A percentile compares a stretch with the other conserved stretches of the same genome.
phyloP scores from a whole-genome alignment of 2,329 filamentous ascomycete species.

The Alternaria alternata region DNA sequence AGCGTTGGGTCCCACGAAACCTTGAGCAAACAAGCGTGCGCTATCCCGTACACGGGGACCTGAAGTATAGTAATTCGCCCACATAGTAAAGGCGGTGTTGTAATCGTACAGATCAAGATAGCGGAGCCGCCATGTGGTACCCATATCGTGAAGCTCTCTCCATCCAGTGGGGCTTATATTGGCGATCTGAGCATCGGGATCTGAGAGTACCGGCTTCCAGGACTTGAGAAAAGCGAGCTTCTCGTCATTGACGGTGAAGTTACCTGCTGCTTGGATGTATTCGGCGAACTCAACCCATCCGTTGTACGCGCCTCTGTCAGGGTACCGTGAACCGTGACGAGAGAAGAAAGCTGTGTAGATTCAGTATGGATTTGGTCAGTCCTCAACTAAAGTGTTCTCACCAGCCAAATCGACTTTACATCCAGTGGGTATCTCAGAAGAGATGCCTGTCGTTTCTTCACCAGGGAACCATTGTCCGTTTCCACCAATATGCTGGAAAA shows the following conservation, averaged over 20 bases:
- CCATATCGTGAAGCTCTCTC: conserved; percentile 67
- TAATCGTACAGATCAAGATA: conserved; percentile 61
- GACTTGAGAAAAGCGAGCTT: conserved; percentile 63
- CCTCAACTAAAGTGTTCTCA: neutral
- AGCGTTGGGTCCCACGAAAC: conserved; percentile 67
- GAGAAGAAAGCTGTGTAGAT: conserved; percentile 59
- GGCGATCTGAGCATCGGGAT: conserved; percentile 64
- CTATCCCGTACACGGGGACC: conserved; percentile 67
- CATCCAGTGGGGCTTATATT: conserved; percentile 69
- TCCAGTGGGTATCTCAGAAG: conserved; percentile 61
- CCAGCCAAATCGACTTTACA: conserved; percentile 67
- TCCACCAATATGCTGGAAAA: conserved; percentile 49
- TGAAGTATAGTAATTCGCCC: conserved; percentile 68
- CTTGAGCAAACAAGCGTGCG: conserved; percentile 67
- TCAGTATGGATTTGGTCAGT: neutral
- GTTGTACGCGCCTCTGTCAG: conserved; percentile 67
- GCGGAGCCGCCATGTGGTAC: conserved; percentile 57
- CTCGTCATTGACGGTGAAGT: conserved; percentile 61
- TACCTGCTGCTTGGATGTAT: conserved; percentile 60
- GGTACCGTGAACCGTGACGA: conserved; percentile 70
- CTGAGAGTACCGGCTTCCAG: conserved; percentile 66
- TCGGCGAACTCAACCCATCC: conserved; percentile 58
- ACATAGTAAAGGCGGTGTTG: conserved; percentile 64
- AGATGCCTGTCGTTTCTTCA: conserved; percentile 63
- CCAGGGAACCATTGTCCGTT: conserved; percentile 53